phyloP scores from a whole-genome alignment of 2,329 filamentous ascomycete genomes.

The Diplocarpon mali region DNA sequence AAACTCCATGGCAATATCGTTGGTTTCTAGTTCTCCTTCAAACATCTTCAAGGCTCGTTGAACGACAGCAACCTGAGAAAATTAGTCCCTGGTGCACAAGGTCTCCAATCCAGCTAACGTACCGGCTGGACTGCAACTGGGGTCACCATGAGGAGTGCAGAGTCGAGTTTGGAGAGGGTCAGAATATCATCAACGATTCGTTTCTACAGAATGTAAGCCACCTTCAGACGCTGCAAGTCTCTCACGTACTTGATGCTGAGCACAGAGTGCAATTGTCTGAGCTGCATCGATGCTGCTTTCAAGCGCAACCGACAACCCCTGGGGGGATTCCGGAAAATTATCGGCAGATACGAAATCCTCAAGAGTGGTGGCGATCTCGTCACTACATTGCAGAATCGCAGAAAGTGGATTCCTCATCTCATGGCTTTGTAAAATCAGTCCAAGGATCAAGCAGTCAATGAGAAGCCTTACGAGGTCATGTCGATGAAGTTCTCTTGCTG shows the following conservation, averaged over 20 bases:
- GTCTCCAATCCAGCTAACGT: slow-evolving; percentile 14
- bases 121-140: slow-evolving; percentile 60
- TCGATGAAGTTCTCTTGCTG: slow-evolving; percentile 64
- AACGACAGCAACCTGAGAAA: slow-evolving; percentile 38
- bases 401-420: slow-evolving; percentile 69
- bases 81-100: neutral
- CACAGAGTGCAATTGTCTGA: slow-evolving; percentile 72
- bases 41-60: slow-evolving; percentile 68
- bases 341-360: slow-evolving; percentile 14
- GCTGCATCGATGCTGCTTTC: slow-evolving; percentile 58
- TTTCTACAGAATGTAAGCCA: slow-evolving; percentile 39
- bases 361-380: slow-evolving; percentile 50
- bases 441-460: too few relatives aligned
- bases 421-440: slow-evolving; percentile 30
- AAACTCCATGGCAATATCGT: slow-evolving; percentile 62
- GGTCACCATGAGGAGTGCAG: slow-evolving; percentile 57
- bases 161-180: slow-evolving; percentile 59
- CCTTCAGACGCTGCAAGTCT: neutral
- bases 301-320: slow-evolving; percentile 38
- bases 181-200: slow-evolving; percentile 58
- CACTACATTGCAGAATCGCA: slow-evolving; percentile 64
- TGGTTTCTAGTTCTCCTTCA: slow-evolving; percentile 60
- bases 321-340: slow-evolving; percentile 1
- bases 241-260: slow-evolving; percentile 42
- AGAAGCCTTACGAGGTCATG: slow-evolving; percentile 39